Percentiles rank a stretch among this genome's conserved stretches.
Evolutionary conservation across 257 asterid species (phyloP).

Genomic region (Salvia miltiorrhiza): DNA sequence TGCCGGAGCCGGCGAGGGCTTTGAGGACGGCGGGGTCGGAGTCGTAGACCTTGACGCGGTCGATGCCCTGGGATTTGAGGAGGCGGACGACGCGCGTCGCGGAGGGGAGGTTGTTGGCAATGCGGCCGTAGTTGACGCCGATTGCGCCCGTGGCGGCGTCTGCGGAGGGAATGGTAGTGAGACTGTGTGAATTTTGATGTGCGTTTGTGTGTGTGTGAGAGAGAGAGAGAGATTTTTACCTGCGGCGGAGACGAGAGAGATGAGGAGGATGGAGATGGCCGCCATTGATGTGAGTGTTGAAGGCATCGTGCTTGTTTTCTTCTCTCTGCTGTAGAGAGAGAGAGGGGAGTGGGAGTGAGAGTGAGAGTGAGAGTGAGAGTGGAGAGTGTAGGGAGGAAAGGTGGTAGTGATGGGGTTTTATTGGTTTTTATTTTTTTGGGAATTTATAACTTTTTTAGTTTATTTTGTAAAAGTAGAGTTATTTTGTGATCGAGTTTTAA

Average conservation of each 20-base stretch:
- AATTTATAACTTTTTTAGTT: not conserved
- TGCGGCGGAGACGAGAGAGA: constrained; percentile 33
- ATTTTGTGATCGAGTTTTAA: too few relatives aligned
- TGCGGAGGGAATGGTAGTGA: not conserved
- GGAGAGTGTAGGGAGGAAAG: not conserved
- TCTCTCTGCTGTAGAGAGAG: constrained; percentile 7
- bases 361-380: not conserved
- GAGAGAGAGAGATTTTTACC: constrained; percentile 16
- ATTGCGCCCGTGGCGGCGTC: constrained; percentile 49
- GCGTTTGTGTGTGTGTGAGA: not conserved
- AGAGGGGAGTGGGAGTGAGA: not conserved
- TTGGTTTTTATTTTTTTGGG: not conserved
- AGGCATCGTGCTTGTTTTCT: not conserved
- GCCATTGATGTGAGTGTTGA: constrained; percentile 28
- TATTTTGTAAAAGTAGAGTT: too few relatives aligned
- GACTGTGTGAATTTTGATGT: not conserved
- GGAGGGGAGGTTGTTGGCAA: constrained; percentile 82
- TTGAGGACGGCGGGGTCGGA: constrained; percentile 77
- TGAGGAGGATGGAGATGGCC: constrained; percentile 17
- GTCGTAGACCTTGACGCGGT: constrained; percentile 78
- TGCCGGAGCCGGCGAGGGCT: constrained; percentile 72
- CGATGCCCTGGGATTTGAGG: constrained; percentile 61
- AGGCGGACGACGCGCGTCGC: constrained; percentile 63
- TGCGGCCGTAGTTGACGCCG: constrained; percentile 85
- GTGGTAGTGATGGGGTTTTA: not conserved